A percentile compares a stretch with the other conserved stretches of the same genome.
phyloP scores from a whole-genome alignment of 148 eudicot species.

The Rhododendron kiyosumense region DNA sequence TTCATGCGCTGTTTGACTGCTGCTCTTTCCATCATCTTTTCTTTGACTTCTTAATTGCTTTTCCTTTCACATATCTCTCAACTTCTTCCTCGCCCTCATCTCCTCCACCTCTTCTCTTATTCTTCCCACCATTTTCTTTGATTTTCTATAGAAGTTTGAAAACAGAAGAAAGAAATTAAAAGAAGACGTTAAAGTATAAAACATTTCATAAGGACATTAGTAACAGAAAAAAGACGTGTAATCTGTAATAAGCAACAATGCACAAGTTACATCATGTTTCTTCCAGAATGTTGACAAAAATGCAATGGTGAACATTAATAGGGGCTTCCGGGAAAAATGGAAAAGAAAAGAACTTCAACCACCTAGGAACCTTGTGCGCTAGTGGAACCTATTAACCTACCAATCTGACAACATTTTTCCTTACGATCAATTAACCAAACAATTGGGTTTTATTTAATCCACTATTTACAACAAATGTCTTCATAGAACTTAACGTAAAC shows the following conservation, averaged over 20 bases:
- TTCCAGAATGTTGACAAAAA: neutral
- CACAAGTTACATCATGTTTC: neutral
- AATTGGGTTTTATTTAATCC: neutral
- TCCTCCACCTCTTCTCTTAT: constrained; percentile 38
- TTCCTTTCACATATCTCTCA: constrained; percentile 31
- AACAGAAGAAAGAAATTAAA: neutral
- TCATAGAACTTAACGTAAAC: neutral
- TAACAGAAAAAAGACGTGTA: neutral
- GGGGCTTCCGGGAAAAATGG: neutral
- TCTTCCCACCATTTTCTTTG: constrained; percentile 53
- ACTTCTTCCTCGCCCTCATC: constrained; percentile 64
- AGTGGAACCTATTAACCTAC: neutral
- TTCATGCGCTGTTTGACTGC: neutral
- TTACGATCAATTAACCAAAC: neutral
- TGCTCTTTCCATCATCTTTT: constrained; percentile 20
- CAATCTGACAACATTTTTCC: neutral
- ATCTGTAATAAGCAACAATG: neutral
- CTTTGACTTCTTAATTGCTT: neutral
- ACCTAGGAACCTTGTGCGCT: neutral
- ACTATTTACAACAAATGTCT: neutral
- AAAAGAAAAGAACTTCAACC: neutral
- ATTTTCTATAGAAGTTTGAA: constrained; percentile 42
- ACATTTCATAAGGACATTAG: neutral
- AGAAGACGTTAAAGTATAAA: neutral
- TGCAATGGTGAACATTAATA: neutral